phyloP scores from a whole-genome alignment of 495 filamentous ascomycete species.

The Bryoglossum gracile region DNA sequence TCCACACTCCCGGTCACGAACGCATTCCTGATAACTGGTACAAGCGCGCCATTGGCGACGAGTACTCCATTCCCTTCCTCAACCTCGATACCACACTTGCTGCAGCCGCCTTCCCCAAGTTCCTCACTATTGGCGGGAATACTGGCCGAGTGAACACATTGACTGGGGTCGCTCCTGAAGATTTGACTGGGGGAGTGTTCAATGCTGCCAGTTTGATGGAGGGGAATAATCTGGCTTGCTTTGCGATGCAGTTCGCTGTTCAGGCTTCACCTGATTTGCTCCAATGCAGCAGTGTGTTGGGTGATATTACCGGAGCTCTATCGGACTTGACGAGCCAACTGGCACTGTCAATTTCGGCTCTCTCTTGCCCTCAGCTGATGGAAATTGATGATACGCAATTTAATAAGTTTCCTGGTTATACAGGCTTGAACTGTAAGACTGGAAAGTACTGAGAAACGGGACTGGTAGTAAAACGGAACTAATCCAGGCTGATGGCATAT shows the following conservation, averaged over 20 bases:
- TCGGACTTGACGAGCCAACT: no score
- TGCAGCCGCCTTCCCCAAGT: slow-evolving; percentile 21
- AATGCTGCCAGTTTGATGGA: slow-evolving; percentile 34
- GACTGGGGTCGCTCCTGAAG: slow-evolving; percentile 37
- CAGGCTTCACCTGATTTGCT: slow-evolving; percentile 35
- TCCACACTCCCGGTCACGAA: slow-evolving; percentile 41
- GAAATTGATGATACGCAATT: no score
- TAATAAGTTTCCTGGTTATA: no score
- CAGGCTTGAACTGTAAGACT: no score
- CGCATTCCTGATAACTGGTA: slow-evolving; percentile 57
- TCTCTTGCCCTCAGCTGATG: no score
- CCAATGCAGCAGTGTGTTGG: no score
- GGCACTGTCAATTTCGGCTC: no score
- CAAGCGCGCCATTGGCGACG: slow-evolving; percentile 33
- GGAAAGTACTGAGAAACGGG: no score
- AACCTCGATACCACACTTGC: no score
- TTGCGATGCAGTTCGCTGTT: slow-evolving; percentile 36
- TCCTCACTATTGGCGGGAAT: slow-evolving; percentile 48
- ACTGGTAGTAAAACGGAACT: no score
- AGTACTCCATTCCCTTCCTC: slow-evolving; percentile 20
- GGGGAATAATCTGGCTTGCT: slow-evolving; percentile 43
- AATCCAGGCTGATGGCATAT: no score
- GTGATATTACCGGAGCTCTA: no score
- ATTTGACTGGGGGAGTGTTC: slow-evolving; percentile 44
- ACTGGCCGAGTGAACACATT: slow-evolving; percentile 49